These are phyloP conservation scores for Laburnicola sp. DNA, from an alignment of 2,329 filamentous ascomycete species.

Conservation along the genomic window DNA sequence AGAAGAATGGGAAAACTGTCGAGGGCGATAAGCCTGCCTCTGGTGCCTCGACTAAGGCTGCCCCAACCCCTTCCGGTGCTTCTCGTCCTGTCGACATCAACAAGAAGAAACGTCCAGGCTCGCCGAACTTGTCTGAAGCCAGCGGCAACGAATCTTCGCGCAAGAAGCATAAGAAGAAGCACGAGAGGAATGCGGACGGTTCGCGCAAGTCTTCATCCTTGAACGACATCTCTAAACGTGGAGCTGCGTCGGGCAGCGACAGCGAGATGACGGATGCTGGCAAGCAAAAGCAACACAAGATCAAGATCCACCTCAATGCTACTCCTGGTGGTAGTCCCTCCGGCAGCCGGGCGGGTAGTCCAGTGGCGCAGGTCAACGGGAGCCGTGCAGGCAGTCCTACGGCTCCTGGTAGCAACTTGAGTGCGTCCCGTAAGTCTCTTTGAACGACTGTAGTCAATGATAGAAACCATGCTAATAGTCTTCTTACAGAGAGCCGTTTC, in stretches of 20 bases:
- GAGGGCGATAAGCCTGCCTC: constrained; percentile 52
- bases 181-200: constrained; percentile 30
- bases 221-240: constrained; percentile 32
- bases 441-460: not conserved
- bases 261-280: constrained; percentile 72
- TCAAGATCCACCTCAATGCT: constrained; percentile 55
- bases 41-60: constrained; percentile 69
- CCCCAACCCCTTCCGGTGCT: constrained; percentile 65
- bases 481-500: constrained; percentile 26
- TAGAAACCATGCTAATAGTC: constrained; percentile 1
- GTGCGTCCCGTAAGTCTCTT: constrained; percentile 11
- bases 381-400: constrained; percentile 37
- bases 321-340: constrained; percentile 64
- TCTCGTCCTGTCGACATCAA: constrained; percentile 54
- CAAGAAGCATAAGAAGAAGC: constrained; percentile 63
- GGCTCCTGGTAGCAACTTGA: constrained; percentile 14
- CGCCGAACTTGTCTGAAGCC: constrained; percentile 84
- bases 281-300: constrained; percentile 61
- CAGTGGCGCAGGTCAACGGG: constrained; percentile 38
- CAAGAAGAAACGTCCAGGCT: constrained; percentile 80
- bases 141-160: constrained; percentile 87
- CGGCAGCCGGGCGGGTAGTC: constrained; percentile 58
- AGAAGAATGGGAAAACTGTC: constrained; percentile 52
- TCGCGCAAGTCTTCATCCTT: constrained; percentile 28
- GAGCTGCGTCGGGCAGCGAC: constrained; percentile 68